Percentiles rank a stretch among this genome's conserved stretches.
These are phyloP conservation scores for Rhizomucor pusillus DNA, from an alignment of 371 early-diverging fungal species.

Conservation along the genomic window DNA sequence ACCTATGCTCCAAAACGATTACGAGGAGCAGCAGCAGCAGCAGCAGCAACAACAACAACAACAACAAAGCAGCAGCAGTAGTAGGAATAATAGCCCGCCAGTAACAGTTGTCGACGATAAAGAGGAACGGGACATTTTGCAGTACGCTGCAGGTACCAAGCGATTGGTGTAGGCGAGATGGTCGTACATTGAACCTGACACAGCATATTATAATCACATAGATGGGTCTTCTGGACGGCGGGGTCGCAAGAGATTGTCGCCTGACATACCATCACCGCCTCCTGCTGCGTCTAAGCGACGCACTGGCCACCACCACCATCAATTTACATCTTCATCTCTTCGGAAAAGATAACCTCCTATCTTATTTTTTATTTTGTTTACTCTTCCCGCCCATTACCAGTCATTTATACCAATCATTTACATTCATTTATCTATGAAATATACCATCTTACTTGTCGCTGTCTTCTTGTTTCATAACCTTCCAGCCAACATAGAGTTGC, in stretches of 20 bases:
- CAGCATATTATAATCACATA: background rate
- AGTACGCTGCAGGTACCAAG: conserved; percentile 1
- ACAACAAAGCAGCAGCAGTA: too few species aligned
- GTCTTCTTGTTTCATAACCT: background rate
- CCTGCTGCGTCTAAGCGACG: conserved; percentile 2
- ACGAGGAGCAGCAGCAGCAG: conserved; percentile 8
- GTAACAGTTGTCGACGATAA: too few species aligned
- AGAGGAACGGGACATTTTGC: background rate
- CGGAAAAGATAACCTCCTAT: background rate
- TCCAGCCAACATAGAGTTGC: conserved; percentile 2
- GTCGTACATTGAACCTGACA: background rate
- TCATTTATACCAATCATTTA: too few species aligned
- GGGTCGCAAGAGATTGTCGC: conserved; percentile 8
- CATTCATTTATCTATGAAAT: background rate
- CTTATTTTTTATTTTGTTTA: background rate
- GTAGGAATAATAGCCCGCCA: too few species aligned
- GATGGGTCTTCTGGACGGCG: background rate
- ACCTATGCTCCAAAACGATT: conserved; percentile 36
- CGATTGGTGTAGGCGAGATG: background rate
- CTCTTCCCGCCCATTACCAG: background rate
- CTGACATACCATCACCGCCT: background rate
- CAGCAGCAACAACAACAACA: background rate
- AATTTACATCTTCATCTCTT: background rate
- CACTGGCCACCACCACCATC: conserved; percentile 11
- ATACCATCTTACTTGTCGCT: background rate